A percentile compares a stretch with the other conserved stretches of the same genome.
Conservation (phyloP, 345 rosid species). For the Anacardium occidentale region DNA sequence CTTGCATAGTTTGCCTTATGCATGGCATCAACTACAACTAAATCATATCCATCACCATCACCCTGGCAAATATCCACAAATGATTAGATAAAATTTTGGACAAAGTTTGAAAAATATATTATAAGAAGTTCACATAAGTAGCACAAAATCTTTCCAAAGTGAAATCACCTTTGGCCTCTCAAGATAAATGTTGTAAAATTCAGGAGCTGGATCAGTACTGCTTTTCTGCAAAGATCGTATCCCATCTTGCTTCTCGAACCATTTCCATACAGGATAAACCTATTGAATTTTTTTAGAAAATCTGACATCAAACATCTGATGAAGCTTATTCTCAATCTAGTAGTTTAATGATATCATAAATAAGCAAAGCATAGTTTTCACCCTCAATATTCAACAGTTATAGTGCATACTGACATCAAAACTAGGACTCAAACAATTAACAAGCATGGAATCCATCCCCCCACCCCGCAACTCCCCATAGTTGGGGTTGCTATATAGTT, state of each 20-base stretch:
- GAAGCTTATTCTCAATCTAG: conserved; percentile 11
- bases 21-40: conserved; percentile 99
- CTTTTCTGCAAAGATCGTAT: conserved; percentile 92
- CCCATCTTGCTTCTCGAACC: conserved; percentile 99
- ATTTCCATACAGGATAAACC: conserved; percentile 99
- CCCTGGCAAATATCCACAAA: conserved; percentile 56
- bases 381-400: neutral
- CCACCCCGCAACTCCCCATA: too few species aligned
- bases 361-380: conserved; percentile 8
- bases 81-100: conserved; percentile 26
- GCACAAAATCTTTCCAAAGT: conserved; percentile 17
- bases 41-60: conserved; percentile 99
- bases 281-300: conserved; percentile 27
- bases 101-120: conserved; percentile 7
- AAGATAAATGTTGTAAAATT: conserved; percentile 96
- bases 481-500: neutral
- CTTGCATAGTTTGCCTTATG: conserved; percentile 99
- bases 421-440: neutral
- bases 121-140: conserved; percentile 18
- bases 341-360: neutral
- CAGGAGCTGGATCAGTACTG: conserved; percentile 97
- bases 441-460: neutral
- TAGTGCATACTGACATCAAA: neutral
- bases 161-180: conserved; percentile 95
- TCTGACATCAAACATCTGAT: conserved; percentile 14